Percentiles rank a stretch among this genome's conserved stretches.
phyloP scores from a whole-genome alignment of 352 stramenopile species.

The Phytophthora citricola region DNA sequence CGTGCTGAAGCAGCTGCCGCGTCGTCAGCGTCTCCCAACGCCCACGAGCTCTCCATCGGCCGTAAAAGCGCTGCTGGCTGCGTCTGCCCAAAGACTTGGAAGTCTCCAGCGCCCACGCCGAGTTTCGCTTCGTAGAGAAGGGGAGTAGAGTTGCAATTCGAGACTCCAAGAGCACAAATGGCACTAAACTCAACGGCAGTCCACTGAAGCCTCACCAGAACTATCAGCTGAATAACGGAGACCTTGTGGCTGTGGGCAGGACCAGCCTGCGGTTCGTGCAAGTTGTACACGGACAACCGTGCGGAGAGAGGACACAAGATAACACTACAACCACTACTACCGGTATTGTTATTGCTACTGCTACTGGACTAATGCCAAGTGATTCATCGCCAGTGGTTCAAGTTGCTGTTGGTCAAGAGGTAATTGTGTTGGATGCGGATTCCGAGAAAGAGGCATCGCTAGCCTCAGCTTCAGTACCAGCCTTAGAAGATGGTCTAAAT shows the following conservation, averaged over 20 bases:
- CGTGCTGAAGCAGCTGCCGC: background rate
- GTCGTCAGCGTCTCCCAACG: background rate
- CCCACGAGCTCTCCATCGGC: conserved; percentile 42
- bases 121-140: conserved; percentile 36
- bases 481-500: background rate
- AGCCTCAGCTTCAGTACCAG: background rate
- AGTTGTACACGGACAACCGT: conserved; percentile 28
- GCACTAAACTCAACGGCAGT: conserved; percentile 59
- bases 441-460: background rate
- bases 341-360: background rate
- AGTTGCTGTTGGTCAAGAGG: conserved; percentile 8
- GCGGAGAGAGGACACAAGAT: conserved; percentile 8
- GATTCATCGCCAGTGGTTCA: conserved; percentile 12
- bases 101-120: conserved; percentile 62
- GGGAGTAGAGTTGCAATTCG: conserved; percentile 16
- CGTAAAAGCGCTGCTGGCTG: conserved; percentile 60
- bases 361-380: conserved; percentile 16
- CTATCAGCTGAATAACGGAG: conserved; percentile 43
- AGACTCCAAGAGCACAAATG: conserved; percentile 69
- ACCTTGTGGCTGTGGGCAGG: conserved; percentile 54
- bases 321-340: background rate
- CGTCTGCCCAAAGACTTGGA: conserved; percentile 61
- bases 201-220: conserved; percentile 22
- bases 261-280: conserved; percentile 44
- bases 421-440: conserved; percentile 28